Evolutionary conservation across 1,139 yeast species (phyloP).

Genomic region (Debaryomyces subglobosus): DNA sequence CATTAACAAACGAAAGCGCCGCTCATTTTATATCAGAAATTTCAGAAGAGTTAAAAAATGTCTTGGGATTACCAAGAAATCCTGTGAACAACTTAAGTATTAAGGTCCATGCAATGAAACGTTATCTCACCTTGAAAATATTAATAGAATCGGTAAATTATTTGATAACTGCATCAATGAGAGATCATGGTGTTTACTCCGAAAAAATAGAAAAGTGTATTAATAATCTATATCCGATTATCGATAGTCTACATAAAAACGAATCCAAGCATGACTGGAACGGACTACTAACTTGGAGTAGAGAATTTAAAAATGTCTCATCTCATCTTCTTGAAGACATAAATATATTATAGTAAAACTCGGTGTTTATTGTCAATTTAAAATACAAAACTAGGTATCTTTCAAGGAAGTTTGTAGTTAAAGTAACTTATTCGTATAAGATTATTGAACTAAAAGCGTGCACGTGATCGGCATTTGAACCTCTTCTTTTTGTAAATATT

Average conservation of each 20-base stretch:
- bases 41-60: not conserved
- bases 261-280: conserved; percentile 4
- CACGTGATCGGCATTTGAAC: not conserved
- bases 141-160: not conserved
- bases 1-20: not conserved
- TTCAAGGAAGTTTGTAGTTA: too few species aligned
- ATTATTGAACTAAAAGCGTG: not conserved
- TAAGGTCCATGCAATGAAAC: not conserved
- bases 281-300: not conserved
- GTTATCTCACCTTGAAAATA: not conserved
- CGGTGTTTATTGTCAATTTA: not conserved
- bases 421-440: too few species aligned
- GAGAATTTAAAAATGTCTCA: not conserved
- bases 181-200: not conserved
- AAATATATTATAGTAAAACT: not conserved
- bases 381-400: not conserved
- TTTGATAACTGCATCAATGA: not conserved
- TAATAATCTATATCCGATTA: not conserved
- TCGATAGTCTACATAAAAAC: conserved; percentile 5
- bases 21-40: not conserved
- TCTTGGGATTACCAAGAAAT: conserved; percentile 6
- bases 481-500: not conserved
- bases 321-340: not conserved
- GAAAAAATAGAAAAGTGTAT: not conserved
- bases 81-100: conserved; percentile 9